Evolutionary conservation across 140 eudicot species (phyloP).

Genomic region (Flaveria floridana): DNA sequence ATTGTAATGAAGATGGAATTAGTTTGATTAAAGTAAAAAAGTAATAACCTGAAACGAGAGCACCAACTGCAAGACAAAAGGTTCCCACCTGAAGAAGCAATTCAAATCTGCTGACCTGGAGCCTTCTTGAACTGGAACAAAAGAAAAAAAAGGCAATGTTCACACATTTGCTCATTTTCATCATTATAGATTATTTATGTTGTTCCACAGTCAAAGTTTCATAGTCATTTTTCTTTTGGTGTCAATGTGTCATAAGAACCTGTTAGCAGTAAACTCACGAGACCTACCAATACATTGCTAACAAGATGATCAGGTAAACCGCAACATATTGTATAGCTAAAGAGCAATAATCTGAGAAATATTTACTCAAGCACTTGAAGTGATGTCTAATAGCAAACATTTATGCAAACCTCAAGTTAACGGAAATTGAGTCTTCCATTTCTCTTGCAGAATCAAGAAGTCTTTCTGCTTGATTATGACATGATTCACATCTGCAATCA

Average conservation of each 20-base stretch:
- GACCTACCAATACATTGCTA: too few relatives aligned
- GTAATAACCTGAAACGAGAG: constrained; percentile 76
- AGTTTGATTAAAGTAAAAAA: constrained; percentile 7
- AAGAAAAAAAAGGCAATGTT: neutral
- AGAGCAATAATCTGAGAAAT: too few relatives aligned
- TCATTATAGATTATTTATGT: neutral
- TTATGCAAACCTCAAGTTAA: constrained; percentile 73
- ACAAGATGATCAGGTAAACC: too few relatives aligned
- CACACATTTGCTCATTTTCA: neutral
- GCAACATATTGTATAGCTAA: too few relatives aligned
- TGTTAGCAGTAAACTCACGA: too few relatives aligned
- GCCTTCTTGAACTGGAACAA: constrained; percentile 81
- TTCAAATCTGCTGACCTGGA: constrained; percentile 95
- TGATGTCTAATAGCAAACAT: too few relatives aligned
- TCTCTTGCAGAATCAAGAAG: constrained; percentile 99
- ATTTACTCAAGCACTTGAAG: too few relatives aligned
- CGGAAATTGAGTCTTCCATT: constrained; percentile 99
- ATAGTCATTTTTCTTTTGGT: neutral
- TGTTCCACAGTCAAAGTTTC: constrained; percentile 6
- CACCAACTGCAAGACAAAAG: constrained; percentile 89
- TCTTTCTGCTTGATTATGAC: constrained; percentile 98
- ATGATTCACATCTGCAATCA: constrained; percentile 83
- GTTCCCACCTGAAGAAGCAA: constrained; percentile 97
- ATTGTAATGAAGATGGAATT: neutral
- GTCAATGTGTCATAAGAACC: too few relatives aligned